Percentiles rank a stretch among this genome's conserved stretches.
phyloP scores from a whole-genome alignment of 2,329 filamentous ascomycete genomes.

The Neofusicoccum cordaticola region DNA sequence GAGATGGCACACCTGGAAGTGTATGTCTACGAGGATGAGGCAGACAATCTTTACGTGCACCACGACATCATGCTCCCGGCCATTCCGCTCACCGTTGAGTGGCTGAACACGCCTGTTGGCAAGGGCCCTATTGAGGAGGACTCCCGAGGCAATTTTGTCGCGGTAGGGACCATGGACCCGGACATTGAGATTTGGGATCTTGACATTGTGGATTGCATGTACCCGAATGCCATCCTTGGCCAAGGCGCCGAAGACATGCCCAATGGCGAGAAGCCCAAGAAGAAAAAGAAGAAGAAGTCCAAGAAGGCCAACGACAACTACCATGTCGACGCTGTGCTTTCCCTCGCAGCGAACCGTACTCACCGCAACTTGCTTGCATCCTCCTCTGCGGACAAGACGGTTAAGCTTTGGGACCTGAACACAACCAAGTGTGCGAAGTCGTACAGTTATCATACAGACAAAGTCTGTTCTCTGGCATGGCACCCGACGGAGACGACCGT shows the following conservation, averaged over 20 bases:
- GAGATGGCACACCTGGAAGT: constrained; percentile 95
- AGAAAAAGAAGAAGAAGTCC: constrained; percentile 88
- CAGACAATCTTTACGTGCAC: constrained; percentile 97
- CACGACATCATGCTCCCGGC: constrained; percentile 99
- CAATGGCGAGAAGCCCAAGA: constrained; percentile 62
- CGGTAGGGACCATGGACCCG: constrained; percentile 94
- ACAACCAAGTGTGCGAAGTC: constrained; percentile 92
- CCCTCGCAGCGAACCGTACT: constrained; percentile 85
- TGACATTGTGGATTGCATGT: constrained; percentile 95
- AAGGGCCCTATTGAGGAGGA: constrained; percentile 62
- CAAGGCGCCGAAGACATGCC: constrained; percentile 55
- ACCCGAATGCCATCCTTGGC: constrained; percentile 92
- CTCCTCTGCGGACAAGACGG: constrained; percentile 91
- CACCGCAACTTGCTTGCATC: constrained; percentile 94
- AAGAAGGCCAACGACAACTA: constrained; percentile 87
- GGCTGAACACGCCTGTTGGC: constrained; percentile 88
- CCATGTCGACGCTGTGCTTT: constrained; percentile 90
- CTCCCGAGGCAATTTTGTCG: constrained; percentile 82
- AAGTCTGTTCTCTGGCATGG: constrained; percentile 95
- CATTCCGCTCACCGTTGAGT: constrained; percentile 92
- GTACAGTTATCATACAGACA: constrained; percentile 93
- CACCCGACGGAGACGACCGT: constrained; percentile 83
- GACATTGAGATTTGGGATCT: constrained; percentile 99
- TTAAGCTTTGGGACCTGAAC: constrained; percentile 96
- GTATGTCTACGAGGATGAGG: constrained; percentile 93